Base-by-base conservation (phyloP, 192 early-diverging fungal species). In the Coemansia umbellata region DNA sequence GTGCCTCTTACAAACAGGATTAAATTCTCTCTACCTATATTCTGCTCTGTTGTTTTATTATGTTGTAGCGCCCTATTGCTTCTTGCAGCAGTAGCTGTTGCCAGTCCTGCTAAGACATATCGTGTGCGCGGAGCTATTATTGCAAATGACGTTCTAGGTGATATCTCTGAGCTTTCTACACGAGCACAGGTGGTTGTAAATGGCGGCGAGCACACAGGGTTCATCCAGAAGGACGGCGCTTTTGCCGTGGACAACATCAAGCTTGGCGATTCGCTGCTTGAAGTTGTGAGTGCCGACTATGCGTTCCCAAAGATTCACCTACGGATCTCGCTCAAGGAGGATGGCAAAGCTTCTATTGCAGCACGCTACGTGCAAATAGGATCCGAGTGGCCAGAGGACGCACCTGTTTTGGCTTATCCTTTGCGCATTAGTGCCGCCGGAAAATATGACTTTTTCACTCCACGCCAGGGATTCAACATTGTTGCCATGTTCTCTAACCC, bases 401-500 rank as follows among this genome's bases (percentile, higher is more conserved):
- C 64, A 26, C 74, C 74, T 2, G 53, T 67, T 22, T 44, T 78
- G 47, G 52, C 50, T 33, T 74, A 80, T 43, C 78, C 78, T 14
- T 36, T 80, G 63, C 58, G 55, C 36, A 50, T 80, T 15, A 39
- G 40, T 26, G 72, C 78, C 4, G 33, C 48, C 33, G 67, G 35
- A 10, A 71, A 75, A 47, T 75, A 71, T 40, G 73, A 75, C 24
- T 80, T 80, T 47, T 78, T 70, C 53, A 78, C 66, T 4, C 63
- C 60, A 37, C 78, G 85, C 10, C 81, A 83, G 56, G 77, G 77
- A 23, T 83, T 87, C 71, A 82, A 82, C 52, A 55, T 82, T 22
- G 54, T 75, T 31, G 41, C 78, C 13, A 69, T 87, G 65, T 78
- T 87, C 48, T 65, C 72, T 0, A 87, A 85, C 51, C 85, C 85